A percentile compares a stretch with the other conserved stretches of the same genome.
These are phyloP conservation scores for Umbelopsis sp. DNA, from an alignment of 192 early-diverging fungal species.

Conservation along the genomic window DNA sequence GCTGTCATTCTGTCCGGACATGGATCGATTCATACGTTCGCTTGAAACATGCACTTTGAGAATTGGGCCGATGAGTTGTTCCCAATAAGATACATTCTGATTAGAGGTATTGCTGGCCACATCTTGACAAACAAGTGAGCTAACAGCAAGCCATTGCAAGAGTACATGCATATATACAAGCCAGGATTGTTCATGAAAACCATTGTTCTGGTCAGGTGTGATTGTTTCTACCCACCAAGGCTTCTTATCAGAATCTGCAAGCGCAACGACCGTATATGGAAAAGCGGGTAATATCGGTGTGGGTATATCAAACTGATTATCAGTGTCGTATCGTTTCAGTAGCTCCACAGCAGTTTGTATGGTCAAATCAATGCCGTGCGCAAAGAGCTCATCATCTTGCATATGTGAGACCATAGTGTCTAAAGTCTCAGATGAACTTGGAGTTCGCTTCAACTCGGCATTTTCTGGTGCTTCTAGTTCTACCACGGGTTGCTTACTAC, in stretches of 20 bases:
- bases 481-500: not conserved
- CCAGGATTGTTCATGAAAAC: constrained; percentile 31
- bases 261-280: not conserved
- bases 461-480: not conserved
- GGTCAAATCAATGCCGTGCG: constrained; percentile 25
- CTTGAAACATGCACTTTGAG: not conserved
- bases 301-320: not conserved
- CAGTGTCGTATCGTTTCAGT: constrained; percentile 9
- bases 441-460: not conserved
- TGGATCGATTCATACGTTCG: not conserved
- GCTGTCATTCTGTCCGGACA: not conserved
- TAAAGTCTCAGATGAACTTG: not conserved
- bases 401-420: not conserved
- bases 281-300: constrained; percentile 1
- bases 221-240: constrained; percentile 3
- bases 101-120: not conserved
- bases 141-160: constrained; percentile 55
- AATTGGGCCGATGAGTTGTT: constrained; percentile 25
- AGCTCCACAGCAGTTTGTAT: constrained; percentile 31
- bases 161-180: constrained; percentile 52
- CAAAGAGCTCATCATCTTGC: constrained; percentile 26
- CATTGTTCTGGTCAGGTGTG: not conserved
- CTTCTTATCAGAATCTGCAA: constrained; percentile 1
- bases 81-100: constrained; percentile 24
- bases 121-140: not conserved